These are phyloP conservation scores for Discostella stelligeroides DNA, from an alignment of 108 stramenopile species.

Conservation along the genomic window DNA sequence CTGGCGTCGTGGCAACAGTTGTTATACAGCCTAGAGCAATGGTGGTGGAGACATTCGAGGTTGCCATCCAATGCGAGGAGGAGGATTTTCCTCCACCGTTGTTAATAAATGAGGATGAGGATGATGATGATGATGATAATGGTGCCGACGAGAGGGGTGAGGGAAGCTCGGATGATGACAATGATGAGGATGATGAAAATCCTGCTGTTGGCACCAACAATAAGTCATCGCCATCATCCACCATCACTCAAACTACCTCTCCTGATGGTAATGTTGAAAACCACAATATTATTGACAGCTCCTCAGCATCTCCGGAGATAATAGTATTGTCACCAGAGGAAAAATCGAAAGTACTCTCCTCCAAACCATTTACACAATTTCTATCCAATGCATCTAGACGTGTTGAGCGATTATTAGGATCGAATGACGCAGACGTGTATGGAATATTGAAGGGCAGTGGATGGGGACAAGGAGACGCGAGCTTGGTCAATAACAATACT, in stretches of 20 bases:
- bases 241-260: neutral
- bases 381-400: slow-evolving; percentile 81
- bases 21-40: neutral
- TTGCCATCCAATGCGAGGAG: slow-evolving; percentile 73
- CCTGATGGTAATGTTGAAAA: slow-evolving; percentile 27
- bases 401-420: slow-evolving; percentile 79
- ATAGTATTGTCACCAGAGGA: slow-evolving; percentile 51
- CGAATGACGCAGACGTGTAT: slow-evolving; percentile 42
- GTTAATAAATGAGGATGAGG: slow-evolving; percentile 45
- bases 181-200: slow-evolving; percentile 20
- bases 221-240: no score
- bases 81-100: slow-evolving; percentile 73
- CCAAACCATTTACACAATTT: slow-evolving; percentile 69
- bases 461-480: slow-evolving; percentile 16
- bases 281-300: slow-evolving; percentile 36
- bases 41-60: slow-evolving; percentile 78
- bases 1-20: no score
- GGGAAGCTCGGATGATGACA: neutral
- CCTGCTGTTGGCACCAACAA: neutral
- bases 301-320: no score
- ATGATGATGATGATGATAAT: no score
- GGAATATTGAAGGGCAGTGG: slow-evolving; percentile 13
- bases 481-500: neutral
- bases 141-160: slow-evolving; percentile 2
- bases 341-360: slow-evolving; percentile 56